A percentile compares a stretch with the other conserved stretches of the same genome.
Conservation (phyloP, 495 filamentous ascomycete species). For the Durotheca rogersii region DNA sequence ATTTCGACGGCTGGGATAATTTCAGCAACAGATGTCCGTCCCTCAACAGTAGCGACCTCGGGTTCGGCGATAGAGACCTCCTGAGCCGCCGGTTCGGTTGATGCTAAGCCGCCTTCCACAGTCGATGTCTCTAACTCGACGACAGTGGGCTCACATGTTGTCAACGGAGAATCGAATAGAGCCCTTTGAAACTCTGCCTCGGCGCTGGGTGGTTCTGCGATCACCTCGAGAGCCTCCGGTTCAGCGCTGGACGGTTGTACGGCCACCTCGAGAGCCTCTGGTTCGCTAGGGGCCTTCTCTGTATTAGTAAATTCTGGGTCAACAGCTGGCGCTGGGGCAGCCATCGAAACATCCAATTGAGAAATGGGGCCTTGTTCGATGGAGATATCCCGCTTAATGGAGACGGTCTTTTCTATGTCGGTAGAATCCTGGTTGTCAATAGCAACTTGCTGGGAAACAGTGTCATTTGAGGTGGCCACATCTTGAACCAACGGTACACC, state of each 20-base stretch:
- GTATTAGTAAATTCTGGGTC: neutral
- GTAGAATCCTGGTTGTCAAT: neutral
- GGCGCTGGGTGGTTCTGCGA: neutral
- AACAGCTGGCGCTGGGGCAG: neutral
- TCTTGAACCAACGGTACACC: constrained; percentile 9
- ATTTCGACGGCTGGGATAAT: neutral
- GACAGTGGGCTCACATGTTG: neutral
- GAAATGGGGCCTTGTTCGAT: neutral
- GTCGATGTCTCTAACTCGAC: neutral
- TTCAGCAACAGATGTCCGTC: constrained; percentile 4
- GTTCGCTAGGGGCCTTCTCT: constrained; percentile 1
- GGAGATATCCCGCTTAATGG: neutral
- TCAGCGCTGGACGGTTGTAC: neutral
- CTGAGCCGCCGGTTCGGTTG: neutral
- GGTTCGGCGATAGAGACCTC: neutral
- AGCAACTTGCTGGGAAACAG: constrained; percentile 1
- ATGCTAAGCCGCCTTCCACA: neutral
- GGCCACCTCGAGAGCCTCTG: neutral
- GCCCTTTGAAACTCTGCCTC: neutral
- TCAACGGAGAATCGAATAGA: no score
- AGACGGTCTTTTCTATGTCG: neutral
- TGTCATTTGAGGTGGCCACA: constrained; percentile 8
- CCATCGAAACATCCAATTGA: neutral
- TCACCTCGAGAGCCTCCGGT: neutral
- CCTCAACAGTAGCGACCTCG: neutral